Conservation (phyloP, 2,329 filamentous ascomycete species). For the Dothiorella sarmentorum region DNA sequence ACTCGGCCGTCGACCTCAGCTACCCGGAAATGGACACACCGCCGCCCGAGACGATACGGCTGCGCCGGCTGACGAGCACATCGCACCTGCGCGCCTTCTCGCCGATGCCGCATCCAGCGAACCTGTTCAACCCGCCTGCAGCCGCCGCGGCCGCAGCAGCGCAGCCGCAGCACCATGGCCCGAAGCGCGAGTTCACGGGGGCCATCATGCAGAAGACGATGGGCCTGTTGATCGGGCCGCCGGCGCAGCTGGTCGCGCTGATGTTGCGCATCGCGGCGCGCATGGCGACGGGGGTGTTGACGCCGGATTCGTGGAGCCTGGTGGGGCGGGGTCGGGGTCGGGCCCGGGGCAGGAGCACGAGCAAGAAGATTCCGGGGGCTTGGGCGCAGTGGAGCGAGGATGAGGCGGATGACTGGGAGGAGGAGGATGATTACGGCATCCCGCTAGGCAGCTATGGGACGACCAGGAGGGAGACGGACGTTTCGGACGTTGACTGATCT, state of each 20-base stretch:
- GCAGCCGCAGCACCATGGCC: too few relatives aligned
- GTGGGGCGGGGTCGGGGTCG: too few relatives aligned
- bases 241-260: conserved; percentile 70
- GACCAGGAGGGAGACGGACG: neutral
- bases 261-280: conserved; percentile 79
- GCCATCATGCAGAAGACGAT: conserved; percentile 73
- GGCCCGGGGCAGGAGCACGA: too few relatives aligned
- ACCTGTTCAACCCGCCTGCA: conserved; percentile 56
- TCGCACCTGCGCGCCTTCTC: conserved; percentile 58
- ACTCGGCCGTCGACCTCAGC: conserved; percentile 38
- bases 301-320: conserved; percentile 34
- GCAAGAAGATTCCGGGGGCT: conserved; percentile 47
- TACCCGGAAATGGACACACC: conserved; percentile 40
- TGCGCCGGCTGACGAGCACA: conserved; percentile 47
- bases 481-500: conserved; percentile 15
- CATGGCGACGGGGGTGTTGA: conserved; percentile 54
- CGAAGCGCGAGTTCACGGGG: conserved; percentile 32
- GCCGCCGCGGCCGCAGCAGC: conserved; percentile 33
- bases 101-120: conserved; percentile 65
- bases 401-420: conserved; percentile 44
- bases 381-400: conserved; percentile 59
- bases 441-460: conserved; percentile 34
- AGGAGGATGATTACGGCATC: conserved; percentile 57
- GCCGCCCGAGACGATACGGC: conserved; percentile 37
- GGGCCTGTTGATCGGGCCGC: conserved; percentile 74